These are phyloP conservation scores for Panus rudis DNA, from an alignment of 768 basidiomycete species.

Conservation along the genomic window DNA sequence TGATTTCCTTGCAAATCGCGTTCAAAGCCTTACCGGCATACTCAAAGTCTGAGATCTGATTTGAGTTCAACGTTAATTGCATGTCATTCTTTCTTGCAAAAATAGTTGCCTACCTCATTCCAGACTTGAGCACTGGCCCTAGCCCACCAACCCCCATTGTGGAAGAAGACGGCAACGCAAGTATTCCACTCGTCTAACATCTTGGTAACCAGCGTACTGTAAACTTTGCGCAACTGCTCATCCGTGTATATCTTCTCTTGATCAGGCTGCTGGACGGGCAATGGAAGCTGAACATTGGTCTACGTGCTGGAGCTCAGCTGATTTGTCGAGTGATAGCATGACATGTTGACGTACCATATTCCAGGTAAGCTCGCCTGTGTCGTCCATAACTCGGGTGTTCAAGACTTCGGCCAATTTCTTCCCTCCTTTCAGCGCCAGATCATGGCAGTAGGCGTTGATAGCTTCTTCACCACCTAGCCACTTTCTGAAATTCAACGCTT, in stretches of 20 bases:
- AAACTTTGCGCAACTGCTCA: slow-evolving; percentile 2
- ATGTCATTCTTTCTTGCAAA: background rate
- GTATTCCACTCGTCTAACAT: slow-evolving; percentile 20
- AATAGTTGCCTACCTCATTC: slow-evolving; percentile 24
- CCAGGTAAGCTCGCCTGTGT: slow-evolving; percentile 44
- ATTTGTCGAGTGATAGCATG: slow-evolving; percentile 11
- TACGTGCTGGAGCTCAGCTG: slow-evolving; percentile 8
- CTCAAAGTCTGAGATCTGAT: slow-evolving; percentile 22
- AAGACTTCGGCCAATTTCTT: slow-evolving; percentile 47
- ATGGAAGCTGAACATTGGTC: slow-evolving; percentile 35
- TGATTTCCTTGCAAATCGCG: slow-evolving; percentile 18
- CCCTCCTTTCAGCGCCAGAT: slow-evolving; percentile 62
- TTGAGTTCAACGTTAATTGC: background rate
- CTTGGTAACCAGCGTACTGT: slow-evolving; percentile 12
- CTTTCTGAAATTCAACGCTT: slow-evolving; percentile 64
- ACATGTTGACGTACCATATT: slow-evolving; percentile 52
- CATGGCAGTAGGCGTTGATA: slow-evolving; percentile 63
- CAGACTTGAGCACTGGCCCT: slow-evolving; percentile 27
- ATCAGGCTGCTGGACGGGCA: background rate
- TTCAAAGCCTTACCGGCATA: slow-evolving; percentile 19
- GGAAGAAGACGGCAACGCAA: slow-evolving; percentile 21
- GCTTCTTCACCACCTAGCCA: slow-evolving; percentile 66
- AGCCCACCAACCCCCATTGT: slow-evolving; percentile 27
- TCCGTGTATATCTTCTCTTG: background rate
- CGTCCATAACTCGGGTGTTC: slow-evolving; percentile 55